Evolutionary conservation across 768 basidiomycete genomes (phyloP), one percentile per base, ranked within the genome.

Genomic region (Polyporus arcularius): DNA sequence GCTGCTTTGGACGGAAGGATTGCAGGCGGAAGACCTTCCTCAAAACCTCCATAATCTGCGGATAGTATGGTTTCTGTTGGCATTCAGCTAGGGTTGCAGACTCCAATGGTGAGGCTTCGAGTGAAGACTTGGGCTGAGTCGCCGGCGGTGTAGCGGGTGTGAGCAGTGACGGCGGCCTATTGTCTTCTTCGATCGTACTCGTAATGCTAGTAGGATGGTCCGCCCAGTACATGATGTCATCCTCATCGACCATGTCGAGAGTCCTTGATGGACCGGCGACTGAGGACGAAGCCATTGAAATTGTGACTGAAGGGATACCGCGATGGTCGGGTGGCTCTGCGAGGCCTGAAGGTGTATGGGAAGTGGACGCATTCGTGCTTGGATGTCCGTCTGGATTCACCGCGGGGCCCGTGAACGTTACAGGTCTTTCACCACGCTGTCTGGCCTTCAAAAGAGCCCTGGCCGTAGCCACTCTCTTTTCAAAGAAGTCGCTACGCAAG

Each of bases 1-100:
- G 80, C 70, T 98, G 97, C 73, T 98, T 91, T 14, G 73, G 74
- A 38, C 96, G 85, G 73, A 98, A 98, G 1, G 70, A 67, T 0
- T 80, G 67, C 14, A 98, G 78, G 5, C 76, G 76, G 73, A 98
- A 98, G 0, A 82, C 78, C 8, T 73, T 65, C 49, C 74, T 79
- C 9, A 95, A 78, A 12, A 82, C 81, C 26, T 73, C 73, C 62
- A 76, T 74, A 52, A 90, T 77, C 18, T 66, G 56, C 1, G 57
- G 15, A 35, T 69, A 70, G 48, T 60, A 69, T 1, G 70, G 58
- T n/a, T 58, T 62, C 47, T 57, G 42, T 18, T 49, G 54, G 16
- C 65, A 61, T 5, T 61, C 54, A 0, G 54, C 26, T 35, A 49
- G 52, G 31, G 18, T 54, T 41, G 18, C 18, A 7, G n/a, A 32